Conservation (phyloP, 2,329 filamentous ascomycete species). For the Ceratocystis eucalypticola region DNA sequence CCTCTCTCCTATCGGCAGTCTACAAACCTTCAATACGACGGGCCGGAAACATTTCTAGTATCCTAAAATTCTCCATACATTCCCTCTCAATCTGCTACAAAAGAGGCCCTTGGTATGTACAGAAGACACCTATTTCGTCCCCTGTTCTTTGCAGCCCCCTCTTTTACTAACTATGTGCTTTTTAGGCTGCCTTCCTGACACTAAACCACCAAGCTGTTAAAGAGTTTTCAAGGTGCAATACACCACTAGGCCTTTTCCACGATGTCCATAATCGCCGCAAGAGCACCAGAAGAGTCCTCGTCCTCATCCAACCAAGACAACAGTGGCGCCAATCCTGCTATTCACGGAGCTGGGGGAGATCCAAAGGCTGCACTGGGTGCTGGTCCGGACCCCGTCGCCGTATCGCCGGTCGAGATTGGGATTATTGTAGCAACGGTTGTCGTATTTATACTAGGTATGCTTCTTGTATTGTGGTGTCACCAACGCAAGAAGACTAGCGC, state of each 20-base stretch:
- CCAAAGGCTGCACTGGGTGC: constrained; percentile 18
- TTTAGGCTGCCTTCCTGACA: not conserved
- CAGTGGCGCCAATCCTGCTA: constrained; percentile 18
- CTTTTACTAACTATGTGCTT: not conserved
- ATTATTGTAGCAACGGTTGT: constrained; percentile 18
- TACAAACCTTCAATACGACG: too few species aligned
- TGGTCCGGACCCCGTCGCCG: constrained; percentile 10
- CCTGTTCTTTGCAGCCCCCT: not conserved
- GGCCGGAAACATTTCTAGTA: too few species aligned
- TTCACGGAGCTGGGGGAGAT: constrained; percentile 16
- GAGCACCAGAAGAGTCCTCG: not conserved
- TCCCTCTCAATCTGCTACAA: not conserved
- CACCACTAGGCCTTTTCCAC: not conserved
- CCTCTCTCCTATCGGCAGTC: too few species aligned
- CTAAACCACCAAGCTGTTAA: not conserved
- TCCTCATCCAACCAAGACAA: constrained; percentile 8
- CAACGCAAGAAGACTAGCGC: constrained; percentile 14
- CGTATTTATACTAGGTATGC: constrained; percentile 14
- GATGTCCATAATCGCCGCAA: constrained; percentile 3
- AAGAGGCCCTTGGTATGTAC: not conserved
- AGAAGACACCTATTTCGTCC: not conserved
- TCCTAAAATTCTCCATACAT: too few species aligned
- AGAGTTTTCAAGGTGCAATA: too few species aligned
- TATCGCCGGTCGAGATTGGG: constrained; percentile 17
- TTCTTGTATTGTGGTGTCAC: constrained; percentile 18